Conservation (phyloP, 768 basidiomycete species). For the Hericium coralloides region DNA sequence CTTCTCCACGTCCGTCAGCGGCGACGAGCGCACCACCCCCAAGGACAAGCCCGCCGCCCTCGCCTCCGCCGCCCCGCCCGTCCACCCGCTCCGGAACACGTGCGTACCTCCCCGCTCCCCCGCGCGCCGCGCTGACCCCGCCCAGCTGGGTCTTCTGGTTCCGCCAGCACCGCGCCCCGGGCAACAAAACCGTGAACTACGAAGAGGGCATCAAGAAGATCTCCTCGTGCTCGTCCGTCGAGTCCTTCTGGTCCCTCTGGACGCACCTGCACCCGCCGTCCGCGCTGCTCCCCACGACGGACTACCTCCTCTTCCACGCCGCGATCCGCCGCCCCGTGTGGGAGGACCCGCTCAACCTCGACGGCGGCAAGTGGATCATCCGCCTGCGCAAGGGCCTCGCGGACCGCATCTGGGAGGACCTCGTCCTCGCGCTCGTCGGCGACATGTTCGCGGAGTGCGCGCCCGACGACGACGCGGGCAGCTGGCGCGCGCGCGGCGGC, state of each 20-base stretch:
- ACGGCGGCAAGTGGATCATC: slow-evolving; percentile 94
- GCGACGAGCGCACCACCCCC: slow-evolving; percentile 26
- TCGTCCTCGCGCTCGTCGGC: slow-evolving; percentile 79
- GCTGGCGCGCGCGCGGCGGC: slow-evolving; percentile 15
- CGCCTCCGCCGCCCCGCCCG: slow-evolving; percentile 25
- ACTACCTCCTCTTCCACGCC: slow-evolving; percentile 87
- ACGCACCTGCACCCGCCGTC: slow-evolving; percentile 88
- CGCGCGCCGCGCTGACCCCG: neutral
- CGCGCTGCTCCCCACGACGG: slow-evolving; percentile 78
- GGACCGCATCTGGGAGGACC: slow-evolving; percentile 87
- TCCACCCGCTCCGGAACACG: slow-evolving; percentile 81
- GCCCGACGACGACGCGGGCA: slow-evolving; percentile 21
- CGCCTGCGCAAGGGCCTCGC: slow-evolving; percentile 86
- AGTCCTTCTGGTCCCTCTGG: slow-evolving; percentile 93
- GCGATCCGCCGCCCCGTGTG: slow-evolving; percentile 85
- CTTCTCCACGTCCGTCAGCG: slow-evolving; percentile 55
- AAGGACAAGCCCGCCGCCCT: slow-evolving; percentile 33
- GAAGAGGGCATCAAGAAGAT: slow-evolving; percentile 95
- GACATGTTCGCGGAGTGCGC: slow-evolving; percentile 76
- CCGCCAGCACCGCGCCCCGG: slow-evolving; percentile 81
- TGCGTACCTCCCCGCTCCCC: slow-evolving; percentile 52
- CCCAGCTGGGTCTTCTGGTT: slow-evolving; percentile 88
- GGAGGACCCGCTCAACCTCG: slow-evolving; percentile 86
- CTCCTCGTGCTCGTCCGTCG: slow-evolving; percentile 83
- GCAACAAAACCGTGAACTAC: slow-evolving; percentile 84